A percentile compares a stretch with the other conserved stretches of the same genome.
Conservation (phyloP, 495 filamentous ascomycete species). For the Penicillium macrosclerotiorum region DNA sequence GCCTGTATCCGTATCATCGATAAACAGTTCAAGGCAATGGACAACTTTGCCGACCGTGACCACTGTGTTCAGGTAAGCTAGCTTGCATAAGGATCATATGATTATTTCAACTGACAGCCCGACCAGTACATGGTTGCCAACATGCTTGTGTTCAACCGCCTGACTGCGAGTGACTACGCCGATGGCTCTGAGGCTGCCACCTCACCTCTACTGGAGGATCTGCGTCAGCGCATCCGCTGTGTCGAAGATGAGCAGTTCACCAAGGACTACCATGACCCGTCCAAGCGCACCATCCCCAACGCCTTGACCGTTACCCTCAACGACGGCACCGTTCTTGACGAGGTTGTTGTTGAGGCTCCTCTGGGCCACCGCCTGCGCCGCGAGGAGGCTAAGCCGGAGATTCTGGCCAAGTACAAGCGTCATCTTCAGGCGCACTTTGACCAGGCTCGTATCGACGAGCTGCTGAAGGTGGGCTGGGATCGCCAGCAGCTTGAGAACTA, state of each 20-base stretch:
- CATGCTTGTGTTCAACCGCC: constrained; percentile 90
- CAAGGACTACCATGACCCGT: constrained; percentile 86
- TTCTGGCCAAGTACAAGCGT: constrained; percentile 89
- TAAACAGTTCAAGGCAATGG: constrained; percentile 99
- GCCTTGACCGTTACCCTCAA: constrained; percentile 89
- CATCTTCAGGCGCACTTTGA: constrained; percentile 83
- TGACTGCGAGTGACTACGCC: constrained; percentile 87
- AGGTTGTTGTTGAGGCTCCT: constrained; percentile 92
- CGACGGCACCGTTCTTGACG: constrained; percentile 89
- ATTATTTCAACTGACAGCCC: background rate
- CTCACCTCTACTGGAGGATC: constrained; percentile 80
- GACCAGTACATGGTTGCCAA: constrained; percentile 87
- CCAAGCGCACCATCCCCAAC: constrained; percentile 93
- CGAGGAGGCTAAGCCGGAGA: constrained; percentile 96
- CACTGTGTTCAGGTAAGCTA: constrained; percentile 82
- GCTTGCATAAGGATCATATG: background rate
- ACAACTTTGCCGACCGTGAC: constrained; percentile 98
- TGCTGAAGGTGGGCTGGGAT: constrained; percentile 74
- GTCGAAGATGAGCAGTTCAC: constrained; percentile 96
- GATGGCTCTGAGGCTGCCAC: constrained; percentile 90
- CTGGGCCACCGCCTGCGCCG: constrained; percentile 88
- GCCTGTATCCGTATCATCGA: constrained; percentile 98
- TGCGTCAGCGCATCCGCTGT: constrained; percentile 88
- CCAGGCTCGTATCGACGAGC: constrained; percentile 69
- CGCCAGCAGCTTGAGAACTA: constrained; percentile 70